A percentile compares a stretch with the other conserved stretches of the same genome.
Evolutionary conservation across 768 basidiomycete genomes (phyloP).

Genomic region (Galerina sulciceps): DNA sequence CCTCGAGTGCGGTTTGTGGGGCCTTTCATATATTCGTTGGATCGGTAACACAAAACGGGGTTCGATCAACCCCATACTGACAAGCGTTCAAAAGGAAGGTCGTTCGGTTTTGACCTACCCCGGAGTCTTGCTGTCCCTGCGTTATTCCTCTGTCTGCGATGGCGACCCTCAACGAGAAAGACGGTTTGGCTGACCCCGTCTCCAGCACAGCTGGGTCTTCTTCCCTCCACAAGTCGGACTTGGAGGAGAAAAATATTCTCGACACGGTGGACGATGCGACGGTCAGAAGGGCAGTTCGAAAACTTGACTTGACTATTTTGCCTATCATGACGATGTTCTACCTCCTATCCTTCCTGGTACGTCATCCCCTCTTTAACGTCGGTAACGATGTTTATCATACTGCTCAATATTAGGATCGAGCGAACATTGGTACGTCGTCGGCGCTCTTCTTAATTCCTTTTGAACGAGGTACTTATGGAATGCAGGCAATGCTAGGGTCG

Average conservation of each 20-base stretch:
- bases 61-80: neutral
- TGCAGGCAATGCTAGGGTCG: constrained; percentile 48
- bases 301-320: constrained; percentile 33
- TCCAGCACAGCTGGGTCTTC: constrained; percentile 5
- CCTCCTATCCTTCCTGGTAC: constrained; percentile 38
- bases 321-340: constrained; percentile 43
- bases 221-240: constrained; percentile 2
- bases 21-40: neutral
- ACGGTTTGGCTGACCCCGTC: too few relatives aligned
- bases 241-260: constrained; percentile 4
- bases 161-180: neutral
- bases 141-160: neutral
- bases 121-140: neutral
- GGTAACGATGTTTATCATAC: neutral
- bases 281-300: constrained; percentile 25
- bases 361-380: constrained; percentile 4
- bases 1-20: neutral
- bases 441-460: neutral
- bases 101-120: neutral
- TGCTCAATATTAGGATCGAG: constrained; percentile 30
- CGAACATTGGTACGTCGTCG: constrained; percentile 33
- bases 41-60: neutral
- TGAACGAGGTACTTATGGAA: neutral
- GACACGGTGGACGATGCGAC: constrained; percentile 5
- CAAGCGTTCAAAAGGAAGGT: neutral